A percentile compares a stretch with the other conserved stretches of the same genome.
These are phyloP conservation scores for Fusarium burgessii DNA, from an alignment of 2,329 filamentous ascomycete genomes.

Conservation along the genomic window DNA sequence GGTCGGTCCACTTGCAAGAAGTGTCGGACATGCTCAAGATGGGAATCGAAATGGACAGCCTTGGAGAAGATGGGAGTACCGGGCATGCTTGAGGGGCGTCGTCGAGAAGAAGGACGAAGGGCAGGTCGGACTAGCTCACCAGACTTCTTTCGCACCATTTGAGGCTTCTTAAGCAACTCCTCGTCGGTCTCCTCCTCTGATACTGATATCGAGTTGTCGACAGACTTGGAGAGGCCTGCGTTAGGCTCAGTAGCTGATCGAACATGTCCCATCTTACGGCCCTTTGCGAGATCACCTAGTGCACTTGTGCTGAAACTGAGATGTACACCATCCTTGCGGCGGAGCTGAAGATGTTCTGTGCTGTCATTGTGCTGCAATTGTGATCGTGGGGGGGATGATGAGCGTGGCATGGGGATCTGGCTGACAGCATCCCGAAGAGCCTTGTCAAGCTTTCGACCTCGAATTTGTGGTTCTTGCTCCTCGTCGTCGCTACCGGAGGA, in stretches of 20 bases:
- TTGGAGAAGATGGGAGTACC: slow-evolving; percentile 96
- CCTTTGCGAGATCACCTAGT: slow-evolving; percentile 56
- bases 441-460: slow-evolving; percentile 64
- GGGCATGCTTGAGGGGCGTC: slow-evolving; percentile 94
- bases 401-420: slow-evolving; percentile 69
- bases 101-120: slow-evolving; percentile 80
- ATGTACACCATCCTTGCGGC: slow-evolving; percentile 53
- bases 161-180: slow-evolving; percentile 76
- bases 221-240: slow-evolving; percentile 59
- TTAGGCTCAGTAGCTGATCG: slow-evolving; percentile 68
- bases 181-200: slow-evolving; percentile 75
- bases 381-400: slow-evolving; percentile 61
- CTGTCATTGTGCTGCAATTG: slow-evolving; percentile 50
- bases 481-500: slow-evolving; percentile 89
- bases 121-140: slow-evolving; percentile 95
- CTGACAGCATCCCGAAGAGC: slow-evolving; percentile 87
- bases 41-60: slow-evolving; percentile 97
- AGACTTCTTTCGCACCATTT: slow-evolving; percentile 97
- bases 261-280: slow-evolving; percentile 61
- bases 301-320: slow-evolving; percentile 62
- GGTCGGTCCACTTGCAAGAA: slow-evolving; percentile 95
- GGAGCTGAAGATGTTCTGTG: slow-evolving; percentile 59
- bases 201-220: slow-evolving; percentile 61
- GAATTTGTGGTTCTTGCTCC: slow-evolving; percentile 67
- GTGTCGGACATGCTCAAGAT: slow-evolving; percentile 94